Percentiles rank a stretch among this genome's conserved stretches.
These are phyloP conservation scores for Tolypocladium inflatum DNA, from an alignment of 2,329 filamentous ascomycete species.

Conservation along the genomic window DNA sequence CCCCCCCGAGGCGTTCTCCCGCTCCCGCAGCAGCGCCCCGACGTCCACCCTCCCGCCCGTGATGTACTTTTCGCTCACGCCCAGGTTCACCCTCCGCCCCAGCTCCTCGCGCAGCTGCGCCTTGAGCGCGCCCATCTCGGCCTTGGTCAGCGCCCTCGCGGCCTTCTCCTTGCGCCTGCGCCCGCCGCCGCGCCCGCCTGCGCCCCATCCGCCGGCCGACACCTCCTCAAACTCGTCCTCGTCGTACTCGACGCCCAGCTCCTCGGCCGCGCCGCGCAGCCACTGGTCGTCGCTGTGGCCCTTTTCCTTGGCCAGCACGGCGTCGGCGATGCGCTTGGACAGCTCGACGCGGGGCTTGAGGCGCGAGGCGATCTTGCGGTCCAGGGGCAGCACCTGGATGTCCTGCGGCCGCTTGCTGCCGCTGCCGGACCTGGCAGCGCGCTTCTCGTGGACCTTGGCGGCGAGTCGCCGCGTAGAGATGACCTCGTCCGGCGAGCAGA, in stretches of 20 bases:
- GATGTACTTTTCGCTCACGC: conserved; percentile 80
- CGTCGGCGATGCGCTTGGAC: conserved; percentile 81
- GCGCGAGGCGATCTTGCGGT: conserved; percentile 66
- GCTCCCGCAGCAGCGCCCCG: conserved; percentile 56
- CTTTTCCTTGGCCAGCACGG: conserved; percentile 78
- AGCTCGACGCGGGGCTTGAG: conserved; percentile 70
- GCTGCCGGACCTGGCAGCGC: conserved; percentile 35
- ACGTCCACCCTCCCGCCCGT: conserved; percentile 80
- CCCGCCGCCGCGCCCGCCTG: conserved; percentile 61
- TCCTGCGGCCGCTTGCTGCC: conserved; percentile 38
- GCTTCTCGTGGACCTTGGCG: conserved; percentile 71
- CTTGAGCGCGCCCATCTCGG: conserved; percentile 59
- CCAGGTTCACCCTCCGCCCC: conserved; percentile 67
- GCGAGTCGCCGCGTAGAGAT: conserved; percentile 73
- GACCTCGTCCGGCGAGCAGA: conserved; percentile 89
- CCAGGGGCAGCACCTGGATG: conserved; percentile 74
- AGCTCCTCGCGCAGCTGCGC: conserved; percentile 66
- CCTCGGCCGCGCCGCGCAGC: conserved; percentile 76
- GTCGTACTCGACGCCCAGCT: conserved; percentile 90
- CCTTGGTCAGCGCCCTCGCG: conserved; percentile 58
- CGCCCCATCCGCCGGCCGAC: conserved; percentile 49
- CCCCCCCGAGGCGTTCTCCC: conserved; percentile 32
- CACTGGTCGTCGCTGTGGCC: conserved; percentile 75
- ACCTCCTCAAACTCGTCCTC: conserved; percentile 81
- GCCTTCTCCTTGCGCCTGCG: conserved; percentile 67